Percentiles rank a stretch among this genome's conserved stretches.
These are phyloP conservation scores for Vararia minispora DNA, from an alignment of 768 basidiomycete genomes.

Conservation along the genomic window DNA sequence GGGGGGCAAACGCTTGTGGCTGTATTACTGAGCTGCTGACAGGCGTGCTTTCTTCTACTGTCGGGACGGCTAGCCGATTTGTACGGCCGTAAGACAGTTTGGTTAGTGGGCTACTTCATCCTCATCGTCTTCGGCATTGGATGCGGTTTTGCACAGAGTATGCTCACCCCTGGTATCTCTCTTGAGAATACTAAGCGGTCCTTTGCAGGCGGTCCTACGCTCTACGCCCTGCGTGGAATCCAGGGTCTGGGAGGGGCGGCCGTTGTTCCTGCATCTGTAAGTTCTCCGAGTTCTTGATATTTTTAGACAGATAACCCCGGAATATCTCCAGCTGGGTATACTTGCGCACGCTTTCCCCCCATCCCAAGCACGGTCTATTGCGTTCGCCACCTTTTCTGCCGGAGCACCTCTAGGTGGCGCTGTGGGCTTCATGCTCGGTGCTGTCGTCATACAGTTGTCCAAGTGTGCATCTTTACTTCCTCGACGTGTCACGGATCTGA, in stretches of 20 bases:
- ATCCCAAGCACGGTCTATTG: constrained; percentile 54
- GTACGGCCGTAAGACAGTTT: constrained; percentile 62
- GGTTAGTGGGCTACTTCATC: constrained; percentile 45
- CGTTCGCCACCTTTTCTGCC: constrained; percentile 76
- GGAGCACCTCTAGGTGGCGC: constrained; percentile 78
- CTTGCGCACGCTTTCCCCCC: constrained; percentile 70
- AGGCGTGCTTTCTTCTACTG: constrained; percentile 73
- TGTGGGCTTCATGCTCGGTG: constrained; percentile 60
- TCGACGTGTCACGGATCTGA: not conserved
- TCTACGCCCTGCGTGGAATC: constrained; percentile 65
- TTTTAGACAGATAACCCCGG: constrained; percentile 6
- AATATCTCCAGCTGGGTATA: constrained; percentile 51
- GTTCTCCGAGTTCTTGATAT: constrained; percentile 11
- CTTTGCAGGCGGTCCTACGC: constrained; percentile 38
- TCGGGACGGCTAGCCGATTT: constrained; percentile 75
- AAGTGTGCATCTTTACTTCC: constrained; percentile 3
- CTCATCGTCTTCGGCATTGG: constrained; percentile 49
- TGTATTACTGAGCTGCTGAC: not conserved
- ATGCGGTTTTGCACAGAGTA: constrained; percentile 52
- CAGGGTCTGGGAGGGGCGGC: constrained; percentile 79
- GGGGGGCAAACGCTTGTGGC: too few species aligned
- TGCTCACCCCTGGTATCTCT: not conserved
- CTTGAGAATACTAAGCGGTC: not conserved
- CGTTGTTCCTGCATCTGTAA: constrained; percentile 59
- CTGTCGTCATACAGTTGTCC: constrained; percentile 40